These are phyloP conservation scores for Lotmaria passim DNA, from an alignment of 208 protist genomes.

Conservation along the genomic window DNA sequence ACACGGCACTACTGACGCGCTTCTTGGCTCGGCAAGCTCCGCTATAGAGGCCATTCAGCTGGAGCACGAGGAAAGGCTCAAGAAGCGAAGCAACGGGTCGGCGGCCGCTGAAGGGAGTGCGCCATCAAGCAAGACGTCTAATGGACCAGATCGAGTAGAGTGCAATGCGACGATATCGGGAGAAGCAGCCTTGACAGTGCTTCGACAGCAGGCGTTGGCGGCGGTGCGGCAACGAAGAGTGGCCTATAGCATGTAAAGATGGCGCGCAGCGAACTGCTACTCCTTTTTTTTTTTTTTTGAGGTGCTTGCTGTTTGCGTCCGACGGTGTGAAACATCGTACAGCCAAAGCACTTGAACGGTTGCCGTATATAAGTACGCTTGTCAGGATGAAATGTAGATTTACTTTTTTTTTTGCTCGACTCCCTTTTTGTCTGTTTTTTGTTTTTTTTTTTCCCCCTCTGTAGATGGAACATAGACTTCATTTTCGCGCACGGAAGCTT, in stretches of 20 bases:
- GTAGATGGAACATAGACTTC: too few species aligned
- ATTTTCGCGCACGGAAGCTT: too few species aligned
- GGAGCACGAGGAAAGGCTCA: slow-evolving; percentile 8
- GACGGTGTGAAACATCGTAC: too few species aligned
- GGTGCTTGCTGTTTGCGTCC: too few species aligned
- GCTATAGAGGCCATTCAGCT: slow-evolving; percentile 25
- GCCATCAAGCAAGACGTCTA: neutral
- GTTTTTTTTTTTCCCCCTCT: too few species aligned
- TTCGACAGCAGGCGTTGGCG: slow-evolving; percentile 23
- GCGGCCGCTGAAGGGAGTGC: neutral
- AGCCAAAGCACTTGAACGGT: too few species aligned
- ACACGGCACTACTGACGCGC: neutral
- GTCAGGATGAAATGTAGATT: too few species aligned
- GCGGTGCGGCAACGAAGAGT: slow-evolving; percentile 14
- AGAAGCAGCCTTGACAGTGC: slow-evolving; percentile 14
- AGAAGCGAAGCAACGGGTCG: neutral
- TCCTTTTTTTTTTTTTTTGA: slow-evolving; percentile 3
- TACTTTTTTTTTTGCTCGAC: too few species aligned
- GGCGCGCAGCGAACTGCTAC: neutral
- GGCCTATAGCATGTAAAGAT: neutral
- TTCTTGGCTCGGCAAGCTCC: neutral
- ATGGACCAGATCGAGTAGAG: neutral
- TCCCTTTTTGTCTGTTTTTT: too few species aligned
- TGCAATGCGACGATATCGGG: neutral
- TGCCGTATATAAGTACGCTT: too few species aligned